phyloP scores from a whole-genome alignment of 495 filamentous ascomycete genomes.

The Pyrenopolyporus hunteri region DNA sequence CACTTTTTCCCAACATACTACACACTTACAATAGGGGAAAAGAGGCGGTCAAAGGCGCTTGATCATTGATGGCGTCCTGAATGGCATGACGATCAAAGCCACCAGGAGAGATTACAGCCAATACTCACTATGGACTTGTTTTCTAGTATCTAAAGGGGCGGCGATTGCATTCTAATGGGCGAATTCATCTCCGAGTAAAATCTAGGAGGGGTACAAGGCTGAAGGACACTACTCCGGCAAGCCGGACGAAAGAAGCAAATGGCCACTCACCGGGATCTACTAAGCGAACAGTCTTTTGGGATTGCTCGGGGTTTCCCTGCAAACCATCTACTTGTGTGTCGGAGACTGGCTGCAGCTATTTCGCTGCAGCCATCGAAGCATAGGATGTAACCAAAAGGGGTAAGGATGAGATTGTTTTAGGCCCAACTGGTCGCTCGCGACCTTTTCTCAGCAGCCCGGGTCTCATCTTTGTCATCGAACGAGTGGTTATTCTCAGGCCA shows the following conservation, averaged over 20 bases:
- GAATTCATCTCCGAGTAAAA: conserved; percentile 17
- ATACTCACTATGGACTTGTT: conserved; percentile 10
- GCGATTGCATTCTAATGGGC: conserved; percentile 12
- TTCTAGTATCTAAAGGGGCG: conserved; percentile 4
- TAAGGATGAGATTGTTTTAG: not conserved
- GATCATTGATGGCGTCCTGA: conserved; percentile 27
- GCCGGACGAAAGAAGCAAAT: conserved; percentile 33
- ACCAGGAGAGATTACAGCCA: conserved; percentile 23
- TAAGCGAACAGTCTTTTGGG: conserved; percentile 10
- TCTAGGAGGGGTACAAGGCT: not conserved
- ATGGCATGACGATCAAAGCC: conserved; percentile 34
- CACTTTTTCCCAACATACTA: conserved; percentile 5
- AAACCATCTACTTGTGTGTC: conserved; percentile 6
- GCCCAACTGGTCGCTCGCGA: no score
- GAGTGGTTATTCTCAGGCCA: not conserved
- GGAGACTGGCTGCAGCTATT: conserved; percentile 4
- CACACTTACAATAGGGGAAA: conserved; percentile 3
- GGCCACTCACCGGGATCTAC: conserved; percentile 21
- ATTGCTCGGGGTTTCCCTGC: conserved; percentile 25
- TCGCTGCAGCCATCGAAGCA: conserved; percentile 15
- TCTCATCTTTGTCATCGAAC: no score
- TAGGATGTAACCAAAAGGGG: conserved; percentile 7
- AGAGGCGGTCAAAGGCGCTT: conserved; percentile 25
- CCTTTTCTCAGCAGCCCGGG: no score
- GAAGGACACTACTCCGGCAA: conserved; percentile 6